A percentile compares a stretch with the other conserved stretches of the same genome.
Conservation (phyloP, 768 basidiomycete species). For the Rhodotorula babjevae region DNA sequence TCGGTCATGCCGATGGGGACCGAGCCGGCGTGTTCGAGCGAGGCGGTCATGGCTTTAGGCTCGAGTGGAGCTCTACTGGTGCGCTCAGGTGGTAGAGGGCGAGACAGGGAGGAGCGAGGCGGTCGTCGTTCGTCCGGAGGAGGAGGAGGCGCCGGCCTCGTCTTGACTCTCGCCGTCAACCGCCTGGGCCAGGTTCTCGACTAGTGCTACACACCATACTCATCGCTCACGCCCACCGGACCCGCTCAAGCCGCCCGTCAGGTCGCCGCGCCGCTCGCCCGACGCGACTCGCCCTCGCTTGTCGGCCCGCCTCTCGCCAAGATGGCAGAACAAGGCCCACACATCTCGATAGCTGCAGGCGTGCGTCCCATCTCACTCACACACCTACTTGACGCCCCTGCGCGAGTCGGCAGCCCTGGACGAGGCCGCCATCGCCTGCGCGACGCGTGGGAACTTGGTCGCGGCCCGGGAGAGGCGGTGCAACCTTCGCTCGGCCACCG, state of each 20-base stretch:
- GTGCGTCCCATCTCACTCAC: neutral
- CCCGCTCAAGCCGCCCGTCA: too few relatives aligned
- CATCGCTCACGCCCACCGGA: neutral
- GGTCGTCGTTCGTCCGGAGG: too few relatives aligned
- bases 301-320: too few relatives aligned
- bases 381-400: too few relatives aligned
- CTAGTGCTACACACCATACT: neutral
- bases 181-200: too few relatives aligned
- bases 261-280: too few relatives aligned
- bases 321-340: neutral
- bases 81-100: neutral
- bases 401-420: too few relatives aligned
- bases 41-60: neutral
- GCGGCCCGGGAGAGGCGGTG: neutral
- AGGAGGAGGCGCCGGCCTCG: too few relatives aligned
- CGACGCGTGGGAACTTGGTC: too few relatives aligned
- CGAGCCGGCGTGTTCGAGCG: neutral
- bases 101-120: neutral
- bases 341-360: slow-evolving; percentile 17
- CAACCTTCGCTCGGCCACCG: neutral
- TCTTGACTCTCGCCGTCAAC: too few relatives aligned
- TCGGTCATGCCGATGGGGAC: neutral
- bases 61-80: neutral
- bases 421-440: neutral
- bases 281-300: too few relatives aligned